Evolutionary conservation across 208 protist species (phyloP).

Genomic region (Leptomonas seymouri): DNA sequence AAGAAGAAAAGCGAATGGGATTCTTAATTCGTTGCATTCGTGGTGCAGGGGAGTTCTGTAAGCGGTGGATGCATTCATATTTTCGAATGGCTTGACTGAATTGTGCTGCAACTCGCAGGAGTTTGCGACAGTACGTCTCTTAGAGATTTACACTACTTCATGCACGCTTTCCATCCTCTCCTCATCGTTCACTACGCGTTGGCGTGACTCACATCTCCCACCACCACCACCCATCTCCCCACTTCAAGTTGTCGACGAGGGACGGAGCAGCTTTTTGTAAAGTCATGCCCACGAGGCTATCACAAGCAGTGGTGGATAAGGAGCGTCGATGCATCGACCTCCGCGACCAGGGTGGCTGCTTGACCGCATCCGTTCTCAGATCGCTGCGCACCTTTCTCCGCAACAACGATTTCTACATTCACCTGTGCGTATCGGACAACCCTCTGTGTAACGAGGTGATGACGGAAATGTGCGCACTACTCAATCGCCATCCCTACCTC

Average conservation of each 20-base stretch:
- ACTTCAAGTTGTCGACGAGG: neutral
- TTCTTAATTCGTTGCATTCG: too few species aligned
- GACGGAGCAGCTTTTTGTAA: neutral
- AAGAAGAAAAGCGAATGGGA: too few species aligned
- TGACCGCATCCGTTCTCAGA: conserved; percentile 55
- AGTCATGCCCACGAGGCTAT: neutral
- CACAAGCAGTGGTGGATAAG: conserved; percentile 15
- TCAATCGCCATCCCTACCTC: conserved; percentile 60
- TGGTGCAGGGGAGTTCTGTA: too few species aligned
- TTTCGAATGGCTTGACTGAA: too few species aligned
- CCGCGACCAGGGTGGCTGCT: conserved; percentile 55
- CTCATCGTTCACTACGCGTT: too few species aligned
- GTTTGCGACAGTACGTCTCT: too few species aligned
- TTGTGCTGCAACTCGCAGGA: too few species aligned
- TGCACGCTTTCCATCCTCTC: too few species aligned
- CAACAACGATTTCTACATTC: conserved; percentile 58
- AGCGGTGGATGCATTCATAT: too few species aligned
- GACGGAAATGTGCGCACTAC: conserved; percentile 56
- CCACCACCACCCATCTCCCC: too few species aligned
- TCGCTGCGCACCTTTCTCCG: conserved; percentile 50
- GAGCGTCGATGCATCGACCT: conserved; percentile 53
- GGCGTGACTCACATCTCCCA: too few species aligned
- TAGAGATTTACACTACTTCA: too few species aligned
- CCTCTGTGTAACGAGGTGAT: conserved; percentile 55
- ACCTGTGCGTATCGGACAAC: conserved; percentile 68